phyloP scores from a whole-genome alignment of 805 yeast genomes.

The Yarrowia deformans region DNA sequence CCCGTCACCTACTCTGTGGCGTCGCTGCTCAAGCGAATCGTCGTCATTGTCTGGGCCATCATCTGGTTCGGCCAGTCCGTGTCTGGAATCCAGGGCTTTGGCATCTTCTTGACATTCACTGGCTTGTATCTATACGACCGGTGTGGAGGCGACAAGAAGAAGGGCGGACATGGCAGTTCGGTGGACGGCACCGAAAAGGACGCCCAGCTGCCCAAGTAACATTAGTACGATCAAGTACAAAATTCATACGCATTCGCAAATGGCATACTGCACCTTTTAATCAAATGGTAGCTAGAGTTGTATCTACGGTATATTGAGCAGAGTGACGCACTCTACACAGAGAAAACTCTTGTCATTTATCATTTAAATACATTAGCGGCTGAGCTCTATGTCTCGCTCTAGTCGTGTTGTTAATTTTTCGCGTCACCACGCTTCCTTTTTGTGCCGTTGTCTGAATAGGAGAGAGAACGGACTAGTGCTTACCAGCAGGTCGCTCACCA shows the following conservation, averaged over 20 bases:
- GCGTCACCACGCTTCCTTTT: slow-evolving; percentile 13
- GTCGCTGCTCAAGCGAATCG: slow-evolving; percentile 85
- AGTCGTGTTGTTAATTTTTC: slow-evolving; percentile 27
- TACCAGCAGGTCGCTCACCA: slow-evolving; percentile 62
- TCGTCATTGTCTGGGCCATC: slow-evolving; percentile 80
- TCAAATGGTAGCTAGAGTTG: slow-evolving; percentile 15
- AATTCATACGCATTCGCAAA: slow-evolving; percentile 19
- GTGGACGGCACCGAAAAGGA: slow-evolving; percentile 29
- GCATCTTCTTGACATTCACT: slow-evolving; percentile 53
- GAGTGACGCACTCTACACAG: neutral
- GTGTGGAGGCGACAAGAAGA: slow-evolving; percentile 51
- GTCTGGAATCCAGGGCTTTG: slow-evolving; percentile 52
- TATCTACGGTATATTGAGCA: neutral
- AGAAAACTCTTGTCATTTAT: neutral
- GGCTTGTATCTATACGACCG: slow-evolving; percentile 55
- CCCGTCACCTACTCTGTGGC: slow-evolving; percentile 89
- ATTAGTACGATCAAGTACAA: slow-evolving; percentile 1
- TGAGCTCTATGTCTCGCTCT: slow-evolving; percentile 37
- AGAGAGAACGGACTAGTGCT: slow-evolving; percentile 45
- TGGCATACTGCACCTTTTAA: neutral
- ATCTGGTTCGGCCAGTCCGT: slow-evolving; percentile 61
- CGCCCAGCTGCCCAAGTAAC: slow-evolving; percentile 42
- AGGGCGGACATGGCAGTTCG: slow-evolving; percentile 39
- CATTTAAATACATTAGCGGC: slow-evolving; percentile 33
- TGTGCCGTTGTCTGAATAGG: neutral